These are phyloP conservation scores for Aechmea fasciata DNA, from an alignment of 176 grass and related monocot genomes.

Conservation along the genomic window DNA sequence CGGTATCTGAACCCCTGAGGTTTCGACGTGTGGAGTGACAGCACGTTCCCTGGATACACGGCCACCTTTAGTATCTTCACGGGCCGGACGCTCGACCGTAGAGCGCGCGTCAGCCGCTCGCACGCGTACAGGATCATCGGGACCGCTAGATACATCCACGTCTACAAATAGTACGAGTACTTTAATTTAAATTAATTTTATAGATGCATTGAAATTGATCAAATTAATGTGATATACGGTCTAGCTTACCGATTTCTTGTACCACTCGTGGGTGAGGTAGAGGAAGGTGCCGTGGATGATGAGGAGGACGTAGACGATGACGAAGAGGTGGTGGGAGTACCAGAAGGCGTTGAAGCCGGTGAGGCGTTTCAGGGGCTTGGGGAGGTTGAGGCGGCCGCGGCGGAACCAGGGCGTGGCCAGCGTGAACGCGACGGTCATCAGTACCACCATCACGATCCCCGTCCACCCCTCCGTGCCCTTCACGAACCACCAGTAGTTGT, in stretches of 20 bases:
- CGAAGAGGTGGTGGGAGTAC: conserved; percentile 96
- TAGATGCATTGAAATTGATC: not conserved
- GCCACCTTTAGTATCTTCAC: conserved; percentile 89
- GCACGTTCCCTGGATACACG: conserved; percentile 73
- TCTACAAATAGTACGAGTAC: conserved; percentile 23
- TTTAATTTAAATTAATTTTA: not conserved
- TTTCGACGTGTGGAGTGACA: conserved; percentile 73
- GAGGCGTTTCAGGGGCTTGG: conserved; percentile 23
- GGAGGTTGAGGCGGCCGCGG: conserved; percentile 34
- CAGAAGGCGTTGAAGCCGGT: conserved; percentile 99
- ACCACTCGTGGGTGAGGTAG: conserved; percentile 64
- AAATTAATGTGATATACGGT: not conserved
- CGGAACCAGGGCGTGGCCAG: conserved; percentile 89
- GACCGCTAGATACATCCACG: conserved; percentile 86
- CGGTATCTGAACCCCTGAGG: conserved; percentile 67
- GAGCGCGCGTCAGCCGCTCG: conserved; percentile 54
- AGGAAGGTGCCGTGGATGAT: conserved; percentile 70
- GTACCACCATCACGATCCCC: conserved; percentile 56
- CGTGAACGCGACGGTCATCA: conserved; percentile 71
- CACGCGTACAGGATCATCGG: conserved; percentile 56
- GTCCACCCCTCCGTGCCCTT: conserved; percentile 94
- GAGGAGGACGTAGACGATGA: conserved; percentile 79
- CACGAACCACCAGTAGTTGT: conserved; percentile 94
- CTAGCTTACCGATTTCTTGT: conserved; percentile 60
- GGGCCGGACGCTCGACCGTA: conserved; percentile 58